These are phyloP conservation scores for Pythium phragmitis DNA, from an alignment of 352 stramenopile genomes.

Conservation along the genomic window DNA sequence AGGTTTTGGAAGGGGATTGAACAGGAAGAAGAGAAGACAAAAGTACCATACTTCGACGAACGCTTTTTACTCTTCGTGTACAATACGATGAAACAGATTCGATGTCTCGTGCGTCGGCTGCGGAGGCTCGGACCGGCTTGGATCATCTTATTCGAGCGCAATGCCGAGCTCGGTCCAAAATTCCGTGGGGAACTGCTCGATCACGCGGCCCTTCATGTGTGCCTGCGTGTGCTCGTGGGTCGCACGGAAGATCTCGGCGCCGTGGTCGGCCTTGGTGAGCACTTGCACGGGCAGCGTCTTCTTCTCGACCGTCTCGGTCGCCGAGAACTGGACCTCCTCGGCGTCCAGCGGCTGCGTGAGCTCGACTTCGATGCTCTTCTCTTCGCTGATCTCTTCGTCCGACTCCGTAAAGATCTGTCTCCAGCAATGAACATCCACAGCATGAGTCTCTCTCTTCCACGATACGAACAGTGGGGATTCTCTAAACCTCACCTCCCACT, in stretches of 20 bases:
- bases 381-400: conserved; percentile 32
- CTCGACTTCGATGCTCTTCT: conserved; percentile 24
- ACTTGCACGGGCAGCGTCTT: conserved; percentile 32
- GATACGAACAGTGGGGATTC: background rate
- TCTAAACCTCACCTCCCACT: conserved; percentile 45
- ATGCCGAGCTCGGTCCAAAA: conserved; percentile 63
- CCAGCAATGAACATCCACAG: background rate
- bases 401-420: conserved; percentile 63
- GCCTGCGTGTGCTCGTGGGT: conserved; percentile 47
- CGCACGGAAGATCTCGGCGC: conserved; percentile 43
- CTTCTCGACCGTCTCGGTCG: conserved; percentile 16
- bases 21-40: too few relatives aligned
- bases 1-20: background rate
- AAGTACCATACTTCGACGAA: too few relatives aligned
- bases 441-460: background rate
- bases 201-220: conserved; percentile 64
- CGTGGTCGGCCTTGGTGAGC: conserved; percentile 53
- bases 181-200: conserved; percentile 54
- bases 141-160: background rate
- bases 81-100: too few relatives aligned
- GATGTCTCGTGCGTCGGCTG: too few relatives aligned
- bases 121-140: too few relatives aligned
- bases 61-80: too few relatives aligned
- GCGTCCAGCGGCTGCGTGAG: conserved; percentile 47
- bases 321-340: conserved; percentile 54